Percentiles rank a stretch among this genome's conserved stretches.
phyloP scores from a whole-genome alignment of 192 early-diverging fungal genomes.

The Gonapodya prolifera region DNA sequence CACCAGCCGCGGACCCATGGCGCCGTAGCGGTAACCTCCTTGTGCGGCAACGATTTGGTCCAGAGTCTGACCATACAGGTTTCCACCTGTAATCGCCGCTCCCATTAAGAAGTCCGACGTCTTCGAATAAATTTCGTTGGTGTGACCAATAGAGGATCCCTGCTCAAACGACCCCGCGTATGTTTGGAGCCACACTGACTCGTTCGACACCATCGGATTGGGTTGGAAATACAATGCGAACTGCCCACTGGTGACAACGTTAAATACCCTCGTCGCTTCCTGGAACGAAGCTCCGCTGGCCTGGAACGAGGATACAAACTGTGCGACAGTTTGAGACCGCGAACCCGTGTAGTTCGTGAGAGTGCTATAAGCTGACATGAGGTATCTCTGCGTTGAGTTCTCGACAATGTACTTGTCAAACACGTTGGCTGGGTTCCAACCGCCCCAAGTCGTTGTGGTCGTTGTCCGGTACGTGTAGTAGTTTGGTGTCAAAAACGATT shows the following conservation, averaged over 20 bases:
- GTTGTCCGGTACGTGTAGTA: neutral
- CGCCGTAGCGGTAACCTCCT: neutral
- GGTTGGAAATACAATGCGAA: neutral
- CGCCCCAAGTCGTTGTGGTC: neutral
- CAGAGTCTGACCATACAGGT: neutral
- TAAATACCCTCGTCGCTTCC: neutral
- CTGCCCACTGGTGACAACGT: neutral
- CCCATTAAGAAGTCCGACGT: neutral
- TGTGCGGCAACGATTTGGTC: constrained; percentile 1
- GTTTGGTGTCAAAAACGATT: neutral
- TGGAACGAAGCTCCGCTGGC: neutral
- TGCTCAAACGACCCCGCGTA: neutral
- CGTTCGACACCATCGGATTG: neutral
- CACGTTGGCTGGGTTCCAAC: neutral
- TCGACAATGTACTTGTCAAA: constrained; percentile 2
- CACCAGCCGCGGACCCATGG: neutral
- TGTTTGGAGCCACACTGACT: neutral
- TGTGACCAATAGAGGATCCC: neutral
- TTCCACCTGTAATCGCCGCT: neutral
- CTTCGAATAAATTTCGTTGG: neutral
- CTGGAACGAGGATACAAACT: neutral
- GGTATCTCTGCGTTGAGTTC: neutral
- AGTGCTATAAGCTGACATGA: neutral
- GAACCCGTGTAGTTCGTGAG: neutral
- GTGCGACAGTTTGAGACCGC: neutral